Conservation (phyloP, 2,329 filamentous ascomycete species). For the Talaromyces sp. region DNA sequence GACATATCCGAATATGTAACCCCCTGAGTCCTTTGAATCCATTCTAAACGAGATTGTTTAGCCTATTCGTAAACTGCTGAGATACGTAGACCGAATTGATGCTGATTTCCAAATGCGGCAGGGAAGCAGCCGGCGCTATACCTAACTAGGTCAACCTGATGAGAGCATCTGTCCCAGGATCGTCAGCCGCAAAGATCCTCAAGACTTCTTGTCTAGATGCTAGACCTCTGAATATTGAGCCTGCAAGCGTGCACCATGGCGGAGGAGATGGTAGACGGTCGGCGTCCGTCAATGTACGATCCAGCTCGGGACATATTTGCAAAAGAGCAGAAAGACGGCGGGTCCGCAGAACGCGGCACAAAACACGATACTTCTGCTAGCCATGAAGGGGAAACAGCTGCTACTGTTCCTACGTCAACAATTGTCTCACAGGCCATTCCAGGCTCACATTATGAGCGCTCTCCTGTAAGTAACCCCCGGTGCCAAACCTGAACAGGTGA, state of each 20-base stretch:
- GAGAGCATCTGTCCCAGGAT: slow-evolving; percentile 8
- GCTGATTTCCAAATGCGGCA: slow-evolving; percentile 4
- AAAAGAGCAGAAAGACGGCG: slow-evolving; percentile 23
- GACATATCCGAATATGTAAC: neutral
- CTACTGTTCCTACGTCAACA: neutral
- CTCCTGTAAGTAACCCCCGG: slow-evolving; percentile 5
- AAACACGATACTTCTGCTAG: neutral
- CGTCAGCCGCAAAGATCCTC: neutral
- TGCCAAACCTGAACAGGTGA: neutral
- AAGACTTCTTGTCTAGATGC: neutral
- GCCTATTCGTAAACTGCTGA: neutral
- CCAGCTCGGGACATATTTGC: slow-evolving; percentile 34
- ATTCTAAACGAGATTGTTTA: neutral
- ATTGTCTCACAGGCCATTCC: neutral
- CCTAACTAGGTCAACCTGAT: slow-evolving; percentile 1
- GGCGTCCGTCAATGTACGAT: slow-evolving; percentile 30
- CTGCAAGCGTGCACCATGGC: slow-evolving; percentile 17
- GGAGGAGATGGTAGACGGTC: slow-evolving; percentile 5
- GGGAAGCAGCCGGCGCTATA: slow-evolving; percentile 16
- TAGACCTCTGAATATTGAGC: neutral
- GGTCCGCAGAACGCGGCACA: slow-evolving; percentile 22
- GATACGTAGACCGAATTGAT: neutral
- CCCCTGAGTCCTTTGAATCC: neutral
- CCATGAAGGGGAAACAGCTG: neutral
- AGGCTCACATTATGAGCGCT: neutral